A percentile compares a stretch with the other conserved stretches of the same genome.
Conservation (phyloP, 805 yeast species). For the Dipodascus albidus region DNA sequence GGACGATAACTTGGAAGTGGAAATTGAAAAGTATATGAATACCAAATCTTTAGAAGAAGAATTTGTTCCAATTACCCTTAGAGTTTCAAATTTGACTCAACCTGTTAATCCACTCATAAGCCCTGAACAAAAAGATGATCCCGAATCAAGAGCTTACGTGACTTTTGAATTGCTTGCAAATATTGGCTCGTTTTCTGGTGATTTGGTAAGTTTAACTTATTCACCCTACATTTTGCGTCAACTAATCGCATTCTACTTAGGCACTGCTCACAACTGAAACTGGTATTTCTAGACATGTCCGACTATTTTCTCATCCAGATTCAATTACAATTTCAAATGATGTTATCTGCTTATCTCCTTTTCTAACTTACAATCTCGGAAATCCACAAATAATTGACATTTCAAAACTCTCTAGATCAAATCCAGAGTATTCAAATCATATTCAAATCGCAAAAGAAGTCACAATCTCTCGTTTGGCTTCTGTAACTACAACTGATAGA, state of each 20-base stretch:
- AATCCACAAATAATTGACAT: constrained; percentile 21
- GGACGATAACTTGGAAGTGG: constrained; percentile 16
- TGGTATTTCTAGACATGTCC: constrained; percentile 24
- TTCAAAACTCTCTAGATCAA: constrained; percentile 32
- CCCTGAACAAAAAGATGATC: constrained; percentile 30
- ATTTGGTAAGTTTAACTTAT: constrained; percentile 36
- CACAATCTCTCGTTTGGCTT: constrained; percentile 53
- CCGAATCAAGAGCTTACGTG: constrained; percentile 35
- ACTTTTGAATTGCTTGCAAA: constrained; percentile 40
- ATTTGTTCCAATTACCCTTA: not conserved
- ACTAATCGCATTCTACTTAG: no score
- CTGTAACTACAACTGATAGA: constrained; percentile 57
- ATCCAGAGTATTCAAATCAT: constrained; percentile 5
- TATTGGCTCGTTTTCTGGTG: constrained; percentile 62
- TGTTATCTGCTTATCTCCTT: constrained; percentile 49
- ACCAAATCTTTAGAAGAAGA: constrained; percentile 7
- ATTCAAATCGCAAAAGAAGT: constrained; percentile 49
- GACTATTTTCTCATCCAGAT: constrained; percentile 50
- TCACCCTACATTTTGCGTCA: no score
- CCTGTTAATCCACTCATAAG: not conserved
- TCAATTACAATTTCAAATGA: constrained; percentile 38
- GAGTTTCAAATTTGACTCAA: not conserved
- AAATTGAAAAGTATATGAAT: constrained; percentile 13
- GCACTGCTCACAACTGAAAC: constrained; percentile 3
- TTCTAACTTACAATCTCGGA: constrained; percentile 40